Evolutionary conservation across 805 yeast species (phyloP).

Genomic region (Helenozyma baotianmanensis): DNA sequence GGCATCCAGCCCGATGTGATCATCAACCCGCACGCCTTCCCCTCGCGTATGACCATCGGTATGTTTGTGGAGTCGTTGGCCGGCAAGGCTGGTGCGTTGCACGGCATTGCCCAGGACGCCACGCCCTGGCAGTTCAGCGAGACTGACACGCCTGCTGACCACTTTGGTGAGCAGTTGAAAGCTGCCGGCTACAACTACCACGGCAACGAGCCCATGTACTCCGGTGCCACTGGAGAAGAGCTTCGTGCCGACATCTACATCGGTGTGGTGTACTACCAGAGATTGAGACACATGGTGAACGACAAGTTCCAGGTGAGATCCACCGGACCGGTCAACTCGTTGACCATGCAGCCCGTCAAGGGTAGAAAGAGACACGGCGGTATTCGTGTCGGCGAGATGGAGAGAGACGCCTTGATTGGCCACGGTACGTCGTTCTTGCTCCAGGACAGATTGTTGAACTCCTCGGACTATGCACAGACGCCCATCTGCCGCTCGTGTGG

Average conservation of each 20-base stretch:
- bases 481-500: conserved; percentile 92
- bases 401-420: conserved; percentile 97
- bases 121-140: conserved; percentile 96
- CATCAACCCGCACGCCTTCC: conserved; percentile 99
- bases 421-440: conserved; percentile 95
- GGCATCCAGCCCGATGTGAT: conserved; percentile 98
- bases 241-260: conserved; percentile 91
- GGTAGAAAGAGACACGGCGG: conserved; percentile 99
- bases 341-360: conserved; percentile 99
- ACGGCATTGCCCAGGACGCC: conserved; percentile 95
- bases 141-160: conserved; percentile 93
- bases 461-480: conserved; percentile 93
- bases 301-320: conserved; percentile 99
- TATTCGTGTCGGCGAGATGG: conserved; percentile 99
- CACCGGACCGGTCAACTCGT: conserved; percentile 94
- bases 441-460: conserved; percentile 91
- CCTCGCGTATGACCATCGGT: conserved; percentile 99
- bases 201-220: conserved; percentile 98
- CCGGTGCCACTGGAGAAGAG: conserved; percentile 98
- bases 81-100: conserved; percentile 98
- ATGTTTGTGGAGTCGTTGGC: conserved; percentile 98
- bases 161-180: conserved; percentile 87
- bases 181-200: conserved; percentile 93
- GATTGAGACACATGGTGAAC: conserved; percentile 98
- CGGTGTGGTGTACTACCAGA: conserved; percentile 96